phyloP scores from a whole-genome alignment of 1,284 basidiomycete species.

The Irpex rosettiformis region DNA sequence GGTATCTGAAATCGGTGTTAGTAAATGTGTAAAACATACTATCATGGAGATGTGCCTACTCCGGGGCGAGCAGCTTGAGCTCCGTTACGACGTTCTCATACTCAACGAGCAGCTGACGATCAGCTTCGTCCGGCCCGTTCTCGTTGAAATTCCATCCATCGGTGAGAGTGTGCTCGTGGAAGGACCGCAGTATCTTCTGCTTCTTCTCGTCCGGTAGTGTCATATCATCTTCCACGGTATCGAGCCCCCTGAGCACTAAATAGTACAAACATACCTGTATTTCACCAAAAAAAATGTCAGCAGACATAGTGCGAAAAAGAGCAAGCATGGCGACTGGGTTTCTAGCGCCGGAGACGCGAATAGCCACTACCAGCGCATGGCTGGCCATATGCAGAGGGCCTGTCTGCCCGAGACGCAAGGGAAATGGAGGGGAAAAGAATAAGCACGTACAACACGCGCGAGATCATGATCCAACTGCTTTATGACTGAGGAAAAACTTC shows the following conservation, averaged over 20 bases:
- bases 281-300: not conserved
- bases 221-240: slow-evolving; percentile 99
- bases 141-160: slow-evolving; percentile 89
- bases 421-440: not conserved
- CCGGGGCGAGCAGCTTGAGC: slow-evolving; percentile 63
- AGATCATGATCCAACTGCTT: slow-evolving; percentile 97
- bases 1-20: slow-evolving; percentile 53
- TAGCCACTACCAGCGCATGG: no score
- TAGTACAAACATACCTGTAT: slow-evolving; percentile 91
- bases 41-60: slow-evolving; percentile 40
- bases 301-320: no score
- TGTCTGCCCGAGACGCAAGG: not conserved
- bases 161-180: slow-evolving; percentile 79
- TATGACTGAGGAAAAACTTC: slow-evolving; percentile 92
- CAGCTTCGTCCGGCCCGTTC: slow-evolving; percentile 87
- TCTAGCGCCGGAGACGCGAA: no score
- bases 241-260: slow-evolving; percentile 88
- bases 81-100: slow-evolving; percentile 87
- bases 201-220: slow-evolving; percentile 86
- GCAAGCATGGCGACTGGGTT: no score
- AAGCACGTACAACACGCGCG: slow-evolving; percentile 75
- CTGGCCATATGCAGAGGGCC: no score
- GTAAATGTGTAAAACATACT: not conserved
- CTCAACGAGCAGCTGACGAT: slow-evolving; percentile 83
- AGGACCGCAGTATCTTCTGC: slow-evolving; percentile 81